Base-by-base conservation (phyloP, 2,329 filamentous ascomycete genomes). In the Claviceps digitariae region DNA sequence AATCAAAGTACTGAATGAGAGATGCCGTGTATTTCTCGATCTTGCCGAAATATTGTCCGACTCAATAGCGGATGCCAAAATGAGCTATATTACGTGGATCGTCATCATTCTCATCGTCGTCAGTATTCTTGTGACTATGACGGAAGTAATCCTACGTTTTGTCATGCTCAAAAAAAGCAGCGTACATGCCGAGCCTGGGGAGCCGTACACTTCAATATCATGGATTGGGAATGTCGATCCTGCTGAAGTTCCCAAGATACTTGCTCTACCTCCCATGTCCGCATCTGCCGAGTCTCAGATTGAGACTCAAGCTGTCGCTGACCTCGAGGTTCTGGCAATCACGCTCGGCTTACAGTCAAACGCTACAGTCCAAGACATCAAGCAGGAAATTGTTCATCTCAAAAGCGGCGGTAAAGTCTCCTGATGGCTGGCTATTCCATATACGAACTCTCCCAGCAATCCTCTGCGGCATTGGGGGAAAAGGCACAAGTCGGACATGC, bases 11-110 rank as follows among this genome's bases (percentile, higher is more conserved):
- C 84, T 98, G 58, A 98, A 98, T 69, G 93, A 97, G 71, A 85
- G 93, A 52, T 98, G 93, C 67, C 84, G 87, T 44, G 93, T 98
- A 50, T 98, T 98, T 71, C 79, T 98, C 20, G 93, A 98, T 67
- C 81, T 98, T 10, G 90, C 93, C 47, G 90, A 96, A 70, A 96
- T 98, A 25, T 74, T 98, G 1, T 90, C 87, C 15, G 91, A 98
- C 69, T 88, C 83, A 2, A 90, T 96, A 52, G 88, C 88, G 23
- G 90, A 97, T 66, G 85, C 87, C 59, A 96, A 95, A 68, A 97
- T 96, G 86, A 95, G 89, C 60, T 77, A 79, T 59, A 95, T 96
- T 66, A 98, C 93, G 1, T 97, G 91, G 91, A 97, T 98, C 67
- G 86, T 97, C 68, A 98, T 98, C 63, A 77, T 95, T 47, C 79